These are phyloP conservation scores for Candida stauntonica DNA, from an alignment of 805 yeast genomes.

Conservation along the genomic window DNA sequence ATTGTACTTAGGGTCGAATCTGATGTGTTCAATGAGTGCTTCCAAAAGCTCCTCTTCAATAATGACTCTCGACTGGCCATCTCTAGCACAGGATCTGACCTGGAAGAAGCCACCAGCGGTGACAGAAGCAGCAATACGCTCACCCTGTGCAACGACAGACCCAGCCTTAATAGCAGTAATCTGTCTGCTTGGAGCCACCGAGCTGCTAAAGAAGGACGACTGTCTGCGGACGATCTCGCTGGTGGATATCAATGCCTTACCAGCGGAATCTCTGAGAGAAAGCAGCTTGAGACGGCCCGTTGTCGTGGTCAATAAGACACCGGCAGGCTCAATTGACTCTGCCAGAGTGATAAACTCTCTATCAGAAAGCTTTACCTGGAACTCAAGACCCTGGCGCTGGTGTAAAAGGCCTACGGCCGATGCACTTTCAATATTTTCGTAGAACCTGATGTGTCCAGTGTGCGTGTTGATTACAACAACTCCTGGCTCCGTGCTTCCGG, in stretches of 20 bases:
- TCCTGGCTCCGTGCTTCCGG: constrained; percentile 59
- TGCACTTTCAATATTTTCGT: constrained; percentile 70
- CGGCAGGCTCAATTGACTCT: constrained; percentile 67
- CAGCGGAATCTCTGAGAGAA: constrained; percentile 61
- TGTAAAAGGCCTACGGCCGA: constrained; percentile 58
- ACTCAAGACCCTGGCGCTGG: constrained; percentile 32
- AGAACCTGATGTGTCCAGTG: constrained; percentile 59
- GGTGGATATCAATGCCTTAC: constrained; percentile 45
- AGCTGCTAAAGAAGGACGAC: constrained; percentile 31
- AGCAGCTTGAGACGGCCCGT: constrained; percentile 61
- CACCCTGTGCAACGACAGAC: constrained; percentile 46
- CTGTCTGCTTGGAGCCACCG: constrained; percentile 31
- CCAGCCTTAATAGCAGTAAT: constrained; percentile 60
- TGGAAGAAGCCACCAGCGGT: constrained; percentile 43
- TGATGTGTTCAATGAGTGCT: constrained; percentile 35
- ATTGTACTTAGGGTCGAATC: constrained; percentile 39
- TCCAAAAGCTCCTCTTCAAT: constrained; percentile 34
- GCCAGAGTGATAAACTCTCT: constrained; percentile 56
- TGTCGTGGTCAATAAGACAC: constrained; percentile 67
- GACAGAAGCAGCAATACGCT: constrained; percentile 36
- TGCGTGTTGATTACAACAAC: constrained; percentile 57
- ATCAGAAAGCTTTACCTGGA: constrained; percentile 38
- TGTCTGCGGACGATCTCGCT: constrained; percentile 27
- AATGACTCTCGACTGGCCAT: constrained; percentile 37
- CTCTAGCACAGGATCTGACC: constrained; percentile 45